Conservation (phyloP, 2,329 filamentous ascomycete species). For the Ramularia collo-cygni region DNA sequence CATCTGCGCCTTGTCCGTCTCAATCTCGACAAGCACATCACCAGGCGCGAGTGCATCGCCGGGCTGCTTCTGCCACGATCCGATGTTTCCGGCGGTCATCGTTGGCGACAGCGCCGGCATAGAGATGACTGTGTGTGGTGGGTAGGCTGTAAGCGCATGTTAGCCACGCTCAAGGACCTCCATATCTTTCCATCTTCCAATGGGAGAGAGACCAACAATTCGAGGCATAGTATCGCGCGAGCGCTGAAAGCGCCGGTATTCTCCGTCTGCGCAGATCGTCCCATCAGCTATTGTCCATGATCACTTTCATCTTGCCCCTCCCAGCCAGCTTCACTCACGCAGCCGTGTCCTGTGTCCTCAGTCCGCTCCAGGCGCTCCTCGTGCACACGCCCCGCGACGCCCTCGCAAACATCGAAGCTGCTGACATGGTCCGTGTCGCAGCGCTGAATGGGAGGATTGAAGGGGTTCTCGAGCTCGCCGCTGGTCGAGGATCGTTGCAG, state of each 20-base stretch:
- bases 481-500: neutral
- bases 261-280: slow-evolving; percentile 29
- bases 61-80: slow-evolving; percentile 94
- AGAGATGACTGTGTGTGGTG: slow-evolving; percentile 87
- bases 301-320: neutral
- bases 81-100: slow-evolving; percentile 95
- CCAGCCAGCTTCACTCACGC: slow-evolving; percentile 23
- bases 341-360: slow-evolving; percentile 29
- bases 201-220: slow-evolving; percentile 48
- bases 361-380: slow-evolving; percentile 25
- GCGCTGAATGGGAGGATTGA: neutral
- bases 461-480: neutral
- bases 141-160: slow-evolving; percentile 63
- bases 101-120: slow-evolving; percentile 98
- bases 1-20: slow-evolving; percentile 99
- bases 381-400: slow-evolving; percentile 39
- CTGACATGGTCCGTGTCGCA: slow-evolving; percentile 45
- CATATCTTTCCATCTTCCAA: slow-evolving; percentile 5
- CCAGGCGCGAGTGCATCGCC: slow-evolving; percentile 82
- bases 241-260: slow-evolving; percentile 50
- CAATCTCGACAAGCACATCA: slow-evolving; percentile 75
- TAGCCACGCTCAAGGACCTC: slow-evolving; percentile 7
- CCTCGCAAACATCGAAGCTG: slow-evolving; percentile 41
- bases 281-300: slow-evolving; percentile 6
- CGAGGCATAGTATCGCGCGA: slow-evolving; percentile 61